Conservation (phyloP, 2,329 filamentous ascomycete species). For the Setomelanomma holmii region DNA sequence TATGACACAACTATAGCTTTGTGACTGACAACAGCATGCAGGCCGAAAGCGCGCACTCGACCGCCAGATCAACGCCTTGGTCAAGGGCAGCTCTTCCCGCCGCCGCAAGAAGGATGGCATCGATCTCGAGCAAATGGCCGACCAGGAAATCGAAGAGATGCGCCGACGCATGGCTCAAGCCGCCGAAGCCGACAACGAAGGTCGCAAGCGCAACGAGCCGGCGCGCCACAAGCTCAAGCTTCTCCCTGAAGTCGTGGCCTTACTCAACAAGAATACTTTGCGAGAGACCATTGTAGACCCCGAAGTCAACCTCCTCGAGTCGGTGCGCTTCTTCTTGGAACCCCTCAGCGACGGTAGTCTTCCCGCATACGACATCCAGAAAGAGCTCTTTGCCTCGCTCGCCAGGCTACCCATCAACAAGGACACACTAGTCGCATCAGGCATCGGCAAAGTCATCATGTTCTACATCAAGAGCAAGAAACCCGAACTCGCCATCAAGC, state of each 20-base stretch:
- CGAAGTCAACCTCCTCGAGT: conserved; percentile 92
- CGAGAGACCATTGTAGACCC: conserved; percentile 87
- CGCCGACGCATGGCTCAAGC: conserved; percentile 90
- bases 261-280: conserved; percentile 88
- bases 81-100: conserved; percentile 81
- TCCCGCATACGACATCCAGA: conserved; percentile 96
- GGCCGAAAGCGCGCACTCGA: conserved; percentile 82
- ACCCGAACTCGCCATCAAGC: conserved; percentile 86
- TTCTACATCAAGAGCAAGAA: conserved; percentile 98
- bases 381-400: conserved; percentile 86
- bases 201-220: conserved; percentile 78
- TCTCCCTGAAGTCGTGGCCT: conserved; percentile 84
- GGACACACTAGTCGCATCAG: conserved; percentile 85
- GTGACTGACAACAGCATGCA: conserved; percentile 39
- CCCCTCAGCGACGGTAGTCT: conserved; percentile 92
- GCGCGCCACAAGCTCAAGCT: conserved; percentile 94
- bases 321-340: conserved; percentile 96
- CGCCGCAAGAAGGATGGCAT: conserved; percentile 85
- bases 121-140: conserved; percentile 88
- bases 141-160: conserved; percentile 86
- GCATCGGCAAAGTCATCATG: conserved; percentile 93
- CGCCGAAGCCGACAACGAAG: conserved; percentile 83
- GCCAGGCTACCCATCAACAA: conserved; percentile 86
- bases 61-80: conserved; percentile 83
- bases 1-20: background rate